phyloP scores from a whole-genome alignment of 1,284 basidiomycete species.

The Tremellales sp. region DNA sequence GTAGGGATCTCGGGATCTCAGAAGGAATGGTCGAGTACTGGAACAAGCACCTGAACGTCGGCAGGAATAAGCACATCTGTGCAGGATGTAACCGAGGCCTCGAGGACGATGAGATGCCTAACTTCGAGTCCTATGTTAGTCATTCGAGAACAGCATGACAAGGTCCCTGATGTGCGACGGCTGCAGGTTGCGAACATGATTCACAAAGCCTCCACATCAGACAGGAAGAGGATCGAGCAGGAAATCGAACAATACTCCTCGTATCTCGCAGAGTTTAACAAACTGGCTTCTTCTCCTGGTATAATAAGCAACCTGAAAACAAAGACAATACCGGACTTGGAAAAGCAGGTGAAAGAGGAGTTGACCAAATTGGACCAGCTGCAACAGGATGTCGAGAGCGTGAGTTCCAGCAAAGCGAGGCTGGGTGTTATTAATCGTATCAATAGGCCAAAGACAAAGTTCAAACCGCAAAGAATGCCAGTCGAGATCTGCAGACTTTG shows the following conservation, averaged over 20 bases:
- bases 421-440: background rate
- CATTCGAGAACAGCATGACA: too few species aligned
- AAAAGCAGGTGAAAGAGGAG: constrained; percentile 60
- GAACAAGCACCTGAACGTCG: constrained; percentile 59
- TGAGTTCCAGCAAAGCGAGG: constrained; percentile 8
- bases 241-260: constrained; percentile 62
- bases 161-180: too few species aligned
- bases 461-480: constrained; percentile 37
- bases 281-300: constrained; percentile 53
- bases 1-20: constrained; percentile 38
- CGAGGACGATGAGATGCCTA: constrained; percentile 58
- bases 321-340: constrained; percentile 63
- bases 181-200: constrained; percentile 54
- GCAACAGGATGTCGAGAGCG: constrained; percentile 56
- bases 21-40: constrained; percentile 55
- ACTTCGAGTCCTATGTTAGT: constrained; percentile 66
- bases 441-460: constrained; percentile 35
- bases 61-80: constrained; percentile 66
- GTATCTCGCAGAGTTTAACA: constrained; percentile 60
- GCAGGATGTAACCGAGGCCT: constrained; percentile 71
- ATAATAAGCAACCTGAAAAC: constrained; percentile 53
- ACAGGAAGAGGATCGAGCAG: constrained; percentile 47
- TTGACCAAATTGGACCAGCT: constrained; percentile 57
- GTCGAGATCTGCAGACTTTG: constrained; percentile 61
- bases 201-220: constrained; percentile 23